Conservation (phyloP, 768 basidiomycete species). For the Dentipellis sp. region DNA sequence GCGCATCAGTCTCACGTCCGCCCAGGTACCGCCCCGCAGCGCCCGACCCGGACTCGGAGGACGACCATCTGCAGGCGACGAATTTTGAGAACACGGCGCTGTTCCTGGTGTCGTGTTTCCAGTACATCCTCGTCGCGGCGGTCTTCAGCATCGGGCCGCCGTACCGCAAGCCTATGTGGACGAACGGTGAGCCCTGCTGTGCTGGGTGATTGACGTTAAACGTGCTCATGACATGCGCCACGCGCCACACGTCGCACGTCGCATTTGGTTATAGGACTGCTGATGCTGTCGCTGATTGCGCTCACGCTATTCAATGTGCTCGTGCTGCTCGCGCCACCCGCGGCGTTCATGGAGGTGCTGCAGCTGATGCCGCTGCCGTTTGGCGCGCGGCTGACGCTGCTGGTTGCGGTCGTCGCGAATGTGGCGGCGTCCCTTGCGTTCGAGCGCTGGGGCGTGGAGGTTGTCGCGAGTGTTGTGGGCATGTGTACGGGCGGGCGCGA, state of each 20-base stretch:
- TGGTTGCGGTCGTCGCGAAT: conserved; percentile 61
- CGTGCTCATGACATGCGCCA: neutral
- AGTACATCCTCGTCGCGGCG: conserved; percentile 94
- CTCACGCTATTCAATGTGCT: conserved; percentile 68
- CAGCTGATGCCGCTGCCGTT: conserved; percentile 71
- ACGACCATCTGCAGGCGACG: conserved; percentile 67
- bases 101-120: conserved; percentile 95
- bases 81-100: conserved; percentile 91
- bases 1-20: neutral
- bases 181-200: conserved; percentile 58
- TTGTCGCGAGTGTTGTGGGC: conserved; percentile 48
- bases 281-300: conserved; percentile 68
- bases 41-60: conserved; percentile 28
- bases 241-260: neutral
- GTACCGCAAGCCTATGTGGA: conserved; percentile 90
- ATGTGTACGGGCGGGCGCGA: conserved; percentile 25
- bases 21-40: conserved; percentile 17
- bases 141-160: conserved; percentile 98
- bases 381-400: conserved; percentile 59
- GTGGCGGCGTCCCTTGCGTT: conserved; percentile 60
- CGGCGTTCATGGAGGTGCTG: conserved; percentile 47
- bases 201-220: too few species aligned
- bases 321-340: conserved; percentile 67
- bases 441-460: conserved; percentile 66
- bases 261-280: conserved; percentile 42